Base-by-base conservation (phyloP, 441 rosid species). In the Raphanus hybrid region DNA sequence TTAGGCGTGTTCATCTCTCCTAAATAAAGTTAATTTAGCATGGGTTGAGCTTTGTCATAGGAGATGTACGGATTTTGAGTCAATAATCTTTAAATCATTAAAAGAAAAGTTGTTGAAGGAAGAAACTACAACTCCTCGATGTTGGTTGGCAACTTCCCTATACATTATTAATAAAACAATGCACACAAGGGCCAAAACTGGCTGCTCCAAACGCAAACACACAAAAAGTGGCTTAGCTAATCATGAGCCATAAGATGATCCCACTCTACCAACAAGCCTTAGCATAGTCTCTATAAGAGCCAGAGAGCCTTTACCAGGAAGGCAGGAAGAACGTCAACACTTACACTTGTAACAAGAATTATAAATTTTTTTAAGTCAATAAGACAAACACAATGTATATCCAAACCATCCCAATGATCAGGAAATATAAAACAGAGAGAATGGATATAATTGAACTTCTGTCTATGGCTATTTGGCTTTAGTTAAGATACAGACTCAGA, bases 141-240 rank as follows among this genome's bases (percentile, higher is more conserved):
- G 55, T 50, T 52, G 57, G 55, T 50, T 52, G 57, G 57, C 57
- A 52, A 52, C 20, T 52, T 52, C 3, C 20, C 20, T 14, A 50
- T 50, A 50, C 2, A 50, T 50, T 50, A 37, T 2, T 52, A 14
- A 52, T 52, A 52, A 52, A 6, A 52, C 9, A 6, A 7, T 15
- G 8, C 20, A 52, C 58, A 52, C 58, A 15, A 14, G 20, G 58
- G 3, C 23, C 58, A 52, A 52, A 52, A 52, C 58, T 52, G 58
- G 58, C 58, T 15, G 58, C 58, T 52, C 58, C 58, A 15, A 52
- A 52, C 23, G 58, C 58, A 52, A 52, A 52, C 58, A 50, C 57
- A 52, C 55, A 48, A 48, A 48, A 52, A 6, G 20, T 14, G 57
- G 57, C 9, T 14, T 52, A 52, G 57, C 8, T 5, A 15, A 52